Conservation (phyloP, 257 asterid species). For the Anisodus tanguticus region DNA sequence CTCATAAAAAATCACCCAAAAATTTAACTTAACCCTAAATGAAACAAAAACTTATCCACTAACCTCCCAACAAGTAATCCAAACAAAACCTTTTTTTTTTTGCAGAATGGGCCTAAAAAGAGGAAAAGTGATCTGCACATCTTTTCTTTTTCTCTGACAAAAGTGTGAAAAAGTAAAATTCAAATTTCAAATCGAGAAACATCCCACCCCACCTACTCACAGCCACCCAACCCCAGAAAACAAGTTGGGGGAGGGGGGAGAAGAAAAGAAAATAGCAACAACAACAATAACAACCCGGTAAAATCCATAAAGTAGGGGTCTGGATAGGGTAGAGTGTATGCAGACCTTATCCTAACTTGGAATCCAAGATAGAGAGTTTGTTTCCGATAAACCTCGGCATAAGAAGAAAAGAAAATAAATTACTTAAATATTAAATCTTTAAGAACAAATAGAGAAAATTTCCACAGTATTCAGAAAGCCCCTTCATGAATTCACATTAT, state of each 20-base stretch:
- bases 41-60: constrained; percentile 10
- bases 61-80: constrained; percentile 39
- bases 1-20: constrained; percentile 1
- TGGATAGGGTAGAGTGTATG: too few relatives aligned
- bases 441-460: neutral
- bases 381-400: too few relatives aligned
- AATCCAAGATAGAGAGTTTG: too few relatives aligned
- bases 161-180: constrained; percentile 37
- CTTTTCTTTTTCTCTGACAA: constrained; percentile 54
- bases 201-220: neutral
- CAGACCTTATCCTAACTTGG: too few relatives aligned
- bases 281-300: too few relatives aligned
- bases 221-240: neutral
- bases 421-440: neutral
- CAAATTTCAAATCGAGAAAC: constrained; percentile 42
- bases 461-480: neutral
- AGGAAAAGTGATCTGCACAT: constrained; percentile 50
- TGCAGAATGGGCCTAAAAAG: constrained; percentile 31
- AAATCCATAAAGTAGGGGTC: too few relatives aligned
- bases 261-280: too few relatives aligned
- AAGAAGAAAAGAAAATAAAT: neutral
- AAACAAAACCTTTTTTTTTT: constrained; percentile 32
- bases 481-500: neutral
- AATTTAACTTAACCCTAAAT: constrained; percentile 27
- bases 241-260: neutral